phyloP scores from a whole-genome alignment of 306 rosid species.

The Adenanthera pavonina region DNA sequence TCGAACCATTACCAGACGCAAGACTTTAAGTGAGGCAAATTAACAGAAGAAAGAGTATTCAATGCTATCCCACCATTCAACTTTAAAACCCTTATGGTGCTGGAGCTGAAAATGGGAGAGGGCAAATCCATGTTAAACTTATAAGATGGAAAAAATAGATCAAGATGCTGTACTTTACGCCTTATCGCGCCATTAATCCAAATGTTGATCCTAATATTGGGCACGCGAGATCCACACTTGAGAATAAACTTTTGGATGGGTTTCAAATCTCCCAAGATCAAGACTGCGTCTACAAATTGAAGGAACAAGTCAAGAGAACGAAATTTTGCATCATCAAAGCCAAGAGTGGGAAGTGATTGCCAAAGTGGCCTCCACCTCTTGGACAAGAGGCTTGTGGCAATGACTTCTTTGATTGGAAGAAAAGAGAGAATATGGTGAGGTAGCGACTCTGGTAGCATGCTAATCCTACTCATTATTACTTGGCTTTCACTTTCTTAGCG shows the following conservation, averaged over 20 bases:
- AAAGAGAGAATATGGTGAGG: conserved; percentile 9
- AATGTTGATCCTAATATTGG: not conserved
- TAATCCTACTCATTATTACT: not conserved
- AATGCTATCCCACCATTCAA: not conserved
- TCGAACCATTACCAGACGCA: not conserved
- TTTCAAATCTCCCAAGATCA: not conserved
- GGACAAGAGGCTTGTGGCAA: conserved; percentile 38
- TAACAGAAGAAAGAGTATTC: not conserved
- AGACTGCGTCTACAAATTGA: not conserved
- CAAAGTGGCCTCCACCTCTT: conserved; percentile 43
- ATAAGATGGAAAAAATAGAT: not conserved
- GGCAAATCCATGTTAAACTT: not conserved
- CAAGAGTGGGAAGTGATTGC: conserved; percentile 7
- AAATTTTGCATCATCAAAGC: not conserved
- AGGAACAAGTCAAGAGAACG: not conserved
- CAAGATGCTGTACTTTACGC: not conserved
- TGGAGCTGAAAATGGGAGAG: not conserved
- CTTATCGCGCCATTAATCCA: not conserved
- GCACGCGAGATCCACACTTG: no score
- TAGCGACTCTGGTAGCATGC: conserved; percentile 6
- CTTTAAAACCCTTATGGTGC: not conserved
- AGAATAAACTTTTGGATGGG: not conserved
- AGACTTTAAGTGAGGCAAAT: not conserved
- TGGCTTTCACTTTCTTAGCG: not conserved
- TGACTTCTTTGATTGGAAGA: conserved; percentile 19